Evolutionary conservation across 2,329 filamentous ascomycete genomes (phyloP).

Genomic region (Talaromyces piceae): DNA sequence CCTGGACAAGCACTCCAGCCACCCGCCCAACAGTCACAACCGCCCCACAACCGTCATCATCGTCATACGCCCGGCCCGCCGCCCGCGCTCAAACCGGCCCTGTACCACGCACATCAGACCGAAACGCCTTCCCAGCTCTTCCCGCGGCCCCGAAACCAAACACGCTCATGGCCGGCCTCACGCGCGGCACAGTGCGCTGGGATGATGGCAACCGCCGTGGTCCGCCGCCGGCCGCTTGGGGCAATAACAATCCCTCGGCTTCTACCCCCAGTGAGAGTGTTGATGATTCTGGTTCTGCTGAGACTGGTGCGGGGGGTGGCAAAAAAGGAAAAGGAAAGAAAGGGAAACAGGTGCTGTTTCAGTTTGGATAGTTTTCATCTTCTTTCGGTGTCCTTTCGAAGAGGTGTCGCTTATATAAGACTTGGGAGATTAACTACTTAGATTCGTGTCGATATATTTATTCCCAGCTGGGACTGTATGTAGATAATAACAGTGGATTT

Average conservation of each 20-base stretch:
- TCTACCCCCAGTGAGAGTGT: conserved; percentile 3
- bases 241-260: conserved; percentile 10
- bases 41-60: no score
- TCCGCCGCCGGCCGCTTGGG: conserved; percentile 33
- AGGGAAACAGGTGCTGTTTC: conserved; percentile 32
- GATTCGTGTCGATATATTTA: no score
- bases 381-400: not conserved
- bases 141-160: conserved; percentile 67
- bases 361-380: conserved; percentile 27
- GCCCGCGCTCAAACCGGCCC: conserved; percentile 15
- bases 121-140: conserved; percentile 72
- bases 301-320: conserved; percentile 12
- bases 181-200: conserved; percentile 41
- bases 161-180: conserved; percentile 44
- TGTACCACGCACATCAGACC: conserved; percentile 17
- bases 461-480: no score
- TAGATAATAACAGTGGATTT: no score
- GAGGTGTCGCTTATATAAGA: no score
- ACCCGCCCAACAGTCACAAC: conserved; percentile 18
- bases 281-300: conserved; percentile 3
- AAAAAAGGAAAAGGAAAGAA: conserved; percentile 31
- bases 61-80: conserved; percentile 18
- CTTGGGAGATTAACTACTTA: no score
- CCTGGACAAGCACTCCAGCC: conserved; percentile 14
- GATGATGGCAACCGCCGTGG: conserved; percentile 27